Evolutionary conservation across 2,329 filamentous ascomycete genomes (phyloP).

Genomic region (Monosporascus ibericus): DNA sequence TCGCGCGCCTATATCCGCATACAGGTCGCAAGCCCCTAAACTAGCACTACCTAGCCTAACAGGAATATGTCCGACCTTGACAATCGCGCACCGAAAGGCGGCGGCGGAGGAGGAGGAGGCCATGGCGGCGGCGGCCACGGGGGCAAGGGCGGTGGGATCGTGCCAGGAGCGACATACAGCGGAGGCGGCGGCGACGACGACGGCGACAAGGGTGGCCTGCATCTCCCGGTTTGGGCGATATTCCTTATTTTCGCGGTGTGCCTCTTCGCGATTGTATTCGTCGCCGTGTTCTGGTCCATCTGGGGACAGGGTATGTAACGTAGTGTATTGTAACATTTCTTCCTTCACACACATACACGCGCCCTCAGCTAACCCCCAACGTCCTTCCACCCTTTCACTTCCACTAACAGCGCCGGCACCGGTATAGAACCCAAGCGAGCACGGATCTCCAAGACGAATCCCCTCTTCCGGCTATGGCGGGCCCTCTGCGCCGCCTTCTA

Average conservation of each 20-base stretch:
- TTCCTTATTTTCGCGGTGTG: too few relatives aligned
- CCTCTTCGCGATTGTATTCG: too few relatives aligned
- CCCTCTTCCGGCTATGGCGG: background rate
- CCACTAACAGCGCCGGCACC: background rate
- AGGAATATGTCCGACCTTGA: too few relatives aligned
- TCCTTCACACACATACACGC: too few relatives aligned
- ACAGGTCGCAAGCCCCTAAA: too few relatives aligned
- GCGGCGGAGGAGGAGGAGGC: background rate
- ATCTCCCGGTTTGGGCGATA: too few relatives aligned
- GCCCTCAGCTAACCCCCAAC: too few relatives aligned
- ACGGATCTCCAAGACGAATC: background rate
- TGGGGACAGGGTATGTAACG: too few relatives aligned
- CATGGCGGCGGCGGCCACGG: background rate
- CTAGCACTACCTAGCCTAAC: too few relatives aligned
- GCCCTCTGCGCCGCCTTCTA: constrained; percentile 7
- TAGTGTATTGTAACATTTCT: too few relatives aligned
- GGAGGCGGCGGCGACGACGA: background rate
- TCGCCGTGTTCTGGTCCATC: too few relatives aligned
- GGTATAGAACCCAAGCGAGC: background rate
- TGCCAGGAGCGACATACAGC: background rate
- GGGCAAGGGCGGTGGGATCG: background rate
- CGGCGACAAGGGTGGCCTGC: background rate
- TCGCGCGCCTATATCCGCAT: too few relatives aligned
- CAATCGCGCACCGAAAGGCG: background rate
- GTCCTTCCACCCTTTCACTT: background rate